A percentile compares a stretch with the other conserved stretches of the same genome.
Conservation (phyloP, 2,329 filamentous ascomycete species). For the Ceratocystis alfenasii region DNA sequence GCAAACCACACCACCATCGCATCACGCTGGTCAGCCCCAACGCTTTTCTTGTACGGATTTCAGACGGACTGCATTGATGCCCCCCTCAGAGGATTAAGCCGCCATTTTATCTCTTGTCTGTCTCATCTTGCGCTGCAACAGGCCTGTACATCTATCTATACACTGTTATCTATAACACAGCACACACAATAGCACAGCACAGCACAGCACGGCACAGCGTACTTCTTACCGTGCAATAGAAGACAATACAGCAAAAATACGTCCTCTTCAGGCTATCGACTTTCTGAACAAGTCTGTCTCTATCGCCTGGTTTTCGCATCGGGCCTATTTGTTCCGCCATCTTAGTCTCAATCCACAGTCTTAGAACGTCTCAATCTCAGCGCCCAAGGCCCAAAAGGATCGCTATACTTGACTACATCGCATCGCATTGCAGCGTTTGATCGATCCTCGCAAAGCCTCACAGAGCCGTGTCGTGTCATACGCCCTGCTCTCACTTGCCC, state of each 20-base stretch:
- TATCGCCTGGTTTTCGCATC: constrained; percentile 14
- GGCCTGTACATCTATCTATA: no score
- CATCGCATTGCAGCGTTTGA: background rate
- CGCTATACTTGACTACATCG: background rate
- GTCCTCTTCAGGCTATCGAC: constrained; percentile 6
- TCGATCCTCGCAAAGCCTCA: background rate
- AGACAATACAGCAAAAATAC: background rate
- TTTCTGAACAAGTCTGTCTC: constrained; percentile 13
- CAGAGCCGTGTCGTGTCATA: background rate
- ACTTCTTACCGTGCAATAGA: background rate
- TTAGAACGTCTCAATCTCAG: background rate
- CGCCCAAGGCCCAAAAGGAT: background rate
- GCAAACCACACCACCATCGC: constrained; percentile 4
- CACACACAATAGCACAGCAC: no score
- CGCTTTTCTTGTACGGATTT: background rate
- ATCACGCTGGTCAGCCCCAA: background rate
- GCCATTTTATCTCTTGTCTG: background rate
- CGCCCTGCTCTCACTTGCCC: constrained; percentile 17
- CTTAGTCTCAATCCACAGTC: background rate
- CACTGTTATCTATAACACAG: no score
- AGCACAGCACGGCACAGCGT: no score
- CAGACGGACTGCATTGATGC: background rate
- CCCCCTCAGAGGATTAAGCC: background rate
- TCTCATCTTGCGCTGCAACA: background rate
- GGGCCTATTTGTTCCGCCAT: background rate